Evolutionary conservation across 495 filamentous ascomycete species (phyloP).

Genomic region (Zalerion maritima): DNA sequence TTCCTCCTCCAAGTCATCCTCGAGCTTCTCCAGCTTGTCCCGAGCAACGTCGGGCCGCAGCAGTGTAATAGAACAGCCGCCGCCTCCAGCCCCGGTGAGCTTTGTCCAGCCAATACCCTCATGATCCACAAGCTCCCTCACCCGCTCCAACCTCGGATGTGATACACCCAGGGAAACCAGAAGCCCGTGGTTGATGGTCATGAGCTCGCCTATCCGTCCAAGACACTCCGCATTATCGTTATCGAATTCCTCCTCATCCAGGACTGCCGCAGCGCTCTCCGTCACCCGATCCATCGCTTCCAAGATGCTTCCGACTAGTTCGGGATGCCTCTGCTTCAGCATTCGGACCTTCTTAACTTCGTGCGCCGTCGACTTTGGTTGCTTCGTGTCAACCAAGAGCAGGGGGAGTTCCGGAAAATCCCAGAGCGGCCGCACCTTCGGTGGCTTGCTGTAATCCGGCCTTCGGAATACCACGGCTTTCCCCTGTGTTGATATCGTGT

Average conservation of each 20-base stretch:
- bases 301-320: constrained; percentile 61
- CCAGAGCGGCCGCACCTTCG: constrained; percentile 57
- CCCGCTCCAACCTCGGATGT: constrained; percentile 81
- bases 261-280: constrained; percentile 52
- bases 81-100: constrained; percentile 86
- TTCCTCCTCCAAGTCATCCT: constrained; percentile 53
- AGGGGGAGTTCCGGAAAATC: constrained; percentile 84
- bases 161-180: constrained; percentile 81
- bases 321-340: constrained; percentile 52
- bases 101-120: constrained; percentile 94
- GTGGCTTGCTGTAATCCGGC: constrained; percentile 60
- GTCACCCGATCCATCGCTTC: constrained; percentile 74
- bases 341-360: constrained; percentile 77
- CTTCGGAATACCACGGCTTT: constrained; percentile 87
- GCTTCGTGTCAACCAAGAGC: constrained; percentile 74
- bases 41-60: constrained; percentile 44
- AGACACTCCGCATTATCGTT: constrained; percentile 41
- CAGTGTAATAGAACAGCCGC: constrained; percentile 86
- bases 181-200: constrained; percentile 85
- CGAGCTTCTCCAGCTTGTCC: constrained; percentile 42
- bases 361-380: constrained; percentile 61
- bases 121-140: constrained; percentile 81
- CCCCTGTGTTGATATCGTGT: constrained; percentile 85
- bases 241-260: constrained; percentile 49
- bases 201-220: constrained; percentile 62